Percentiles rank a stretch among this genome's conserved stretches.
Evolutionary conservation across 306 rosid genomes (phyloP).

Genomic region (Arachis stenosperma): DNA sequence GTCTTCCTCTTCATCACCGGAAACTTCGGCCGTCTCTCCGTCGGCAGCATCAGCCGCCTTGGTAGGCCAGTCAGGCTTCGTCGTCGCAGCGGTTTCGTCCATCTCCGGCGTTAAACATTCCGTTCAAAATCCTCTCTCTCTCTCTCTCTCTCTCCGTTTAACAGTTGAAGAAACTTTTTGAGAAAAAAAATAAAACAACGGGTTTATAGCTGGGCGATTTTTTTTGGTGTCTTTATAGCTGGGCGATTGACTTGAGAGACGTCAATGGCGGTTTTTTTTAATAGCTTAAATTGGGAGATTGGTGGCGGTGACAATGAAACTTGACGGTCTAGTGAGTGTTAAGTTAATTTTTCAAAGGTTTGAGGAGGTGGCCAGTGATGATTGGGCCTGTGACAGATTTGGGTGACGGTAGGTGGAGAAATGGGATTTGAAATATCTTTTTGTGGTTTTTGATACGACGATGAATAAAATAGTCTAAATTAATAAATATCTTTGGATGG

Average conservation of each 20-base stretch:
- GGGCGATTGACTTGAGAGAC: not conserved
- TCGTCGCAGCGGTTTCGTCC: conserved; percentile 25
- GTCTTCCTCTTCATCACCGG: not conserved
- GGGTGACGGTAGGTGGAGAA: not conserved
- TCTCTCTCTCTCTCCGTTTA: not conserved
- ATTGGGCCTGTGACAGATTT: conserved; percentile 15
- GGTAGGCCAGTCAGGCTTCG: conserved; percentile 24
- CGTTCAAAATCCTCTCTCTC: not conserved
- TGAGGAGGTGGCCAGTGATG: not conserved
- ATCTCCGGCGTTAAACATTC: conserved; percentile 18
- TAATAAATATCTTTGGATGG: conserved; percentile 19
- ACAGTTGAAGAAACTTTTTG: not conserved
- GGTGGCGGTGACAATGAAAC: not conserved
- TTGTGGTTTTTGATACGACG: not conserved
- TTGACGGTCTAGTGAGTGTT: conserved; percentile 31
- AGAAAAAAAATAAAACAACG: no score
- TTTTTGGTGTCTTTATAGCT: no score
- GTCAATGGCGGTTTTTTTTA: not conserved
- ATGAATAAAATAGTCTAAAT: not conserved
- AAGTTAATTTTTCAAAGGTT: not conserved
- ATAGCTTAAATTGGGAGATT: not conserved
- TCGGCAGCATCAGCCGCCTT: conserved; percentile 3
- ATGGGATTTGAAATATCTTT: not conserved
- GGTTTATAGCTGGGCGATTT: no score
- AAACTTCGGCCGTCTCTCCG: conserved; percentile 1